phyloP scores from a whole-genome alignment of 352 stramenopile genomes.

The Phytophthora podocarpi region DNA sequence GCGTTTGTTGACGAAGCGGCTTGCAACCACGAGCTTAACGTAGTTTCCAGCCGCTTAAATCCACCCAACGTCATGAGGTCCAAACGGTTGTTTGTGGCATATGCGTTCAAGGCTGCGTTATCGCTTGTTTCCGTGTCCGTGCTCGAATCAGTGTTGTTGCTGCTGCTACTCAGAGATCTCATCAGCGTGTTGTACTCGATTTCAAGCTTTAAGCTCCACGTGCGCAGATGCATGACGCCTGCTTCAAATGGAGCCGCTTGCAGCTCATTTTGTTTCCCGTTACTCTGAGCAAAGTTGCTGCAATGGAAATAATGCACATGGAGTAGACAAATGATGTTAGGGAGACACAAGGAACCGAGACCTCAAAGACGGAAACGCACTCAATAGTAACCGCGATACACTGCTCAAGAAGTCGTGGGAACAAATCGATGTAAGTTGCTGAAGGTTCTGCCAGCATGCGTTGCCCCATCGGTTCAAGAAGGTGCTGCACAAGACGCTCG shows the following conservation, averaged over 20 bases:
- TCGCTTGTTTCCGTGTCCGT: conserved; percentile 17
- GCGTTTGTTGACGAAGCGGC: conserved; percentile 5
- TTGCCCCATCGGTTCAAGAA: conserved; percentile 53
- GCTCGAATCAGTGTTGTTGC: conserved; percentile 17
- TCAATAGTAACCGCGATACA: conserved; percentile 62
- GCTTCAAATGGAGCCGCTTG: conserved; percentile 54
- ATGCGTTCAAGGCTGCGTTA: not conserved
- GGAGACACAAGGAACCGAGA: not conserved
- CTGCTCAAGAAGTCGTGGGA: conserved; percentile 57
- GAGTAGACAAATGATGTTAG: no score
- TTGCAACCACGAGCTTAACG: conserved; percentile 41
- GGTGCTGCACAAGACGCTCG: conserved; percentile 51
- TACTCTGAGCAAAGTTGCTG: conserved; percentile 37
- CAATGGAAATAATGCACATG: not conserved
- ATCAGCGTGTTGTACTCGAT: conserved; percentile 53
- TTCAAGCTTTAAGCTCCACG: conserved; percentile 54
- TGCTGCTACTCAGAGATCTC: conserved; percentile 19
- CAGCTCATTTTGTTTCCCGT: conserved; percentile 51
- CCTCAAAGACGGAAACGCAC: conserved; percentile 30
- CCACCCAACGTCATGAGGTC: conserved; percentile 38
- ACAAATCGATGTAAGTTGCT: conserved; percentile 44
- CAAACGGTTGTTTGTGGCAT: conserved; percentile 15
- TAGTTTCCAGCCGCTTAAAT: conserved; percentile 47
- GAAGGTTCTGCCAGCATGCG: conserved; percentile 50
- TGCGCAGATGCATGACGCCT: conserved; percentile 47